Base-by-base conservation (phyloP, 1,139 yeast genomes). In the Blastobotrys buckinghamii region DNA sequence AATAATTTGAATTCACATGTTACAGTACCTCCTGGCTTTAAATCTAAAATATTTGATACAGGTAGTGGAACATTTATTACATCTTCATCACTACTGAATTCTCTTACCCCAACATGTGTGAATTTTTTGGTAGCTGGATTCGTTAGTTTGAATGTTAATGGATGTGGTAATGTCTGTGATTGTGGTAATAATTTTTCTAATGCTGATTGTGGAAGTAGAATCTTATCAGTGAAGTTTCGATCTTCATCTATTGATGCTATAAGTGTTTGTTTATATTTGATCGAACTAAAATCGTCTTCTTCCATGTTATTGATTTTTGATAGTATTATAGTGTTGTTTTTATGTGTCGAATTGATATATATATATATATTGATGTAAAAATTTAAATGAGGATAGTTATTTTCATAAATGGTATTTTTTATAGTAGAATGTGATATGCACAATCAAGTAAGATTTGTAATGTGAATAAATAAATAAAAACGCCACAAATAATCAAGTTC, bases 31-130 rank as follows among this genome's bases (percentile, higher is more conserved):
- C 55, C 50, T 22, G 49, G 59, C 5, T 50, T 45, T n/a, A 50
- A 49, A 1, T 53, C 50, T 10, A 66, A 49, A 26, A 60, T 53
- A n/a, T 44, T 48, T 13, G 36, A 39, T 2, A 62, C 60, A 1
- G 68, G 58, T 12, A 47, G 42, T 2, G 73, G 70, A 10, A 71
- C 39, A n/a, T 48, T 48, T 1, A 66, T 55, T 1, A 55, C 48
- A 6, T 62, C 64, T 36, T 63, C 68, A 0, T 55, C 61, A 0
- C 72, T 72, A 1, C 72, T 63, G 50, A 71, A 71, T 56, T 71
- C 74, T 10, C 69, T 64, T 1, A 71, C 72, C 3, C 75, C 75
- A 10, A 64, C 71, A 55, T 66, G 68, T 1, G 71, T 64, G 15
- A 51, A 54, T 15, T 22, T 39, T 8, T 16, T 36, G n/a, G 8